Percentiles rank a stretch among this genome's conserved stretches.
Conservation (phyloP, 495 filamentous ascomycete genomes). For the Darksidea phi region DNA sequence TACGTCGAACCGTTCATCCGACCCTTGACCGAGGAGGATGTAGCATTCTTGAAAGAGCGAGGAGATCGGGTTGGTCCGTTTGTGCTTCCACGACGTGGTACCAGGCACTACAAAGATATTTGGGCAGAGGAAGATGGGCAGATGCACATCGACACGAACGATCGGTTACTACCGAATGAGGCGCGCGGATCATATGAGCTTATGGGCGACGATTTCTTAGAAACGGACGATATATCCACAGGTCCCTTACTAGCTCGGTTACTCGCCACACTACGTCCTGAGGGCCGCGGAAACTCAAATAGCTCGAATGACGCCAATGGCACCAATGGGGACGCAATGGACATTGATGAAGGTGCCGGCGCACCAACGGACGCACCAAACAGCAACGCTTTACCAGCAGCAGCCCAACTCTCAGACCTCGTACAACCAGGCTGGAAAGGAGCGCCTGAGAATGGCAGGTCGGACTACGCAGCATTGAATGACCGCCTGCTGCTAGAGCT, state of each 20-base stretch:
- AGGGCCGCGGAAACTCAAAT: conserved; percentile 63
- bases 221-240: conserved; percentile 86
- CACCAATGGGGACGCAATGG: conserved; percentile 49
- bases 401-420: conserved; percentile 74
- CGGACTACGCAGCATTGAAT: conserved; percentile 82
- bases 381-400: conserved; percentile 56
- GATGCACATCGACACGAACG: conserved; percentile 65
- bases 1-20: conserved; percentile 91
- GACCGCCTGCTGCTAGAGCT: conserved; percentile 88
- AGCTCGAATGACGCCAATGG: conserved; percentile 58
- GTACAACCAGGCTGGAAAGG: conserved; percentile 57
- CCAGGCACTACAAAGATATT: conserved; percentile 78
- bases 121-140: conserved; percentile 92
- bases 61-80: conserved; percentile 82
- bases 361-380: conserved; percentile 40
- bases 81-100: conserved; percentile 80
- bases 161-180: conserved; percentile 68
- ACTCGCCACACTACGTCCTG: conserved; percentile 76
- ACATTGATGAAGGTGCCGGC: conserved; percentile 55
- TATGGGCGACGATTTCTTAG: conserved; percentile 77
- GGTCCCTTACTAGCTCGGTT: conserved; percentile 84
- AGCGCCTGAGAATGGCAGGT: conserved; percentile 52
- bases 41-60: conserved; percentile 86
- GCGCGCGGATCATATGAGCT: conserved; percentile 79
- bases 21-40: conserved; percentile 87